Conservation (phyloP, 2,329 filamentous ascomycete genomes). For the Pyrenophora seminiperda region DNA sequence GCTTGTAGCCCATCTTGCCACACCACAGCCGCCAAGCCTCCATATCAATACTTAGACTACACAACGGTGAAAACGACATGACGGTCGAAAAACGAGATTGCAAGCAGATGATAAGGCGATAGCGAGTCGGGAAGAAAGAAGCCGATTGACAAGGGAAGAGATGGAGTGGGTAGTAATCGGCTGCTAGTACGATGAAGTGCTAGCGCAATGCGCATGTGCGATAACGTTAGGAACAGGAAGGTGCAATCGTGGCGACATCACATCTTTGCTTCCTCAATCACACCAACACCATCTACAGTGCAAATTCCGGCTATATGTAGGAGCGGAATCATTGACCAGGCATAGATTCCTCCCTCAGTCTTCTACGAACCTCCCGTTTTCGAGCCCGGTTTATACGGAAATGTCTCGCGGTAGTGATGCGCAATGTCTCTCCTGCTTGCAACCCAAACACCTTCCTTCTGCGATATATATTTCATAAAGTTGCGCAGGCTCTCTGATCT, state of each 20-base stretch:
- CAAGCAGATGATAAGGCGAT: constrained; percentile 2
- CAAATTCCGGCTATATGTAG: too few relatives aligned
- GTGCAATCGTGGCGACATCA: too few relatives aligned
- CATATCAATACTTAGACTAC: background rate
- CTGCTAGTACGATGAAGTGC: background rate
- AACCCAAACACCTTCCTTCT: constrained; percentile 62
- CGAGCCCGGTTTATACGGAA: constrained; percentile 49
- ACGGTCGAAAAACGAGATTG: background rate
- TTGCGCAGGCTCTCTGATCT: constrained; percentile 57
- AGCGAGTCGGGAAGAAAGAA: constrained; percentile 7
- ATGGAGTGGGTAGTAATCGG: background rate
- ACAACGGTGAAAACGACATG: too few relatives aligned
- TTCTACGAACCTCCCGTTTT: constrained; percentile 13
- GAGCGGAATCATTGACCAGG: constrained; percentile 20
- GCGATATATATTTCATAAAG: constrained; percentile 59
- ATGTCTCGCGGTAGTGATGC: constrained; percentile 54
- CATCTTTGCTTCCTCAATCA: too few relatives aligned
- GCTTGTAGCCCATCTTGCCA: background rate
- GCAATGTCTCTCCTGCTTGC: constrained; percentile 60
- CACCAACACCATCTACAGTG: too few relatives aligned
- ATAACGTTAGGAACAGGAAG: too few relatives aligned
- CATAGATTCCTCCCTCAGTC: background rate
- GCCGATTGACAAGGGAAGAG: background rate
- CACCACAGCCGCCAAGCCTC: background rate
- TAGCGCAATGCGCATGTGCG: constrained; percentile 38